Conservation (phyloP, 768 basidiomycete genomes). For the Hericium rajendrae region DNA sequence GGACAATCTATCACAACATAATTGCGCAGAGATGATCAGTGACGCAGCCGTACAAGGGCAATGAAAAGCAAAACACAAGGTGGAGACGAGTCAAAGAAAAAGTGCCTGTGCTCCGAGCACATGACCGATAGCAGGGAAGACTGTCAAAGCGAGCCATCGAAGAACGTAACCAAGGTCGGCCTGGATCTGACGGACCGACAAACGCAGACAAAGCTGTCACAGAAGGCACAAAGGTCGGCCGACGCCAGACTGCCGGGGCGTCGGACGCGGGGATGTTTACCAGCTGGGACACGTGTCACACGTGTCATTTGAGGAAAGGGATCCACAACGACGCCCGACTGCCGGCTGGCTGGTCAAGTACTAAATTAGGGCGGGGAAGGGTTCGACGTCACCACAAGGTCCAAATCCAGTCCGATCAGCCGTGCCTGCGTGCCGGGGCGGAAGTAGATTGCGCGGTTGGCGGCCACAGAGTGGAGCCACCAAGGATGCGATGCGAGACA, state of each 20-base stretch:
- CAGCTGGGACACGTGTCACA: not conserved
- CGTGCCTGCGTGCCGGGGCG: not conserved
- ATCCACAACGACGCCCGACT: not conserved
- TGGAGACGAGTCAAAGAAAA: too few relatives aligned
- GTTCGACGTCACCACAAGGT: not conserved
- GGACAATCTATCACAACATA: too few relatives aligned
- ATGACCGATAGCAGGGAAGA: not conserved
- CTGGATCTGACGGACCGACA: conserved; percentile 11
- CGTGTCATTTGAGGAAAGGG: not conserved
- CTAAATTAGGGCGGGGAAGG: not conserved
- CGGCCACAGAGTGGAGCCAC: not conserved
- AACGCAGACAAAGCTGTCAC: not conserved
- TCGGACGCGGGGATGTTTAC: not conserved
- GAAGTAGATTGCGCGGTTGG: not conserved
- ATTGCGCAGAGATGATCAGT: too few relatives aligned
- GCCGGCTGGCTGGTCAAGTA: not conserved
- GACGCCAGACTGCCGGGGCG: not conserved
- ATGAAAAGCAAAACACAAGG: too few relatives aligned
- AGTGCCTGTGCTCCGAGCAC: not conserved
- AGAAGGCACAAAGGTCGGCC: conserved; percentile 6
- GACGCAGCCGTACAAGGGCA: too few relatives aligned
- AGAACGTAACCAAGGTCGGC: conserved; percentile 6
- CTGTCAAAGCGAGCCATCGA: not conserved
- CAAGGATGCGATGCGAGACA: not conserved
- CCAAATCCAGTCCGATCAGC: not conserved